A percentile compares a stretch with the other conserved stretches of the same genome.
Conservation (phyloP, 2,329 filamentous ascomycete genomes). For the Colletotrichum musicola region DNA sequence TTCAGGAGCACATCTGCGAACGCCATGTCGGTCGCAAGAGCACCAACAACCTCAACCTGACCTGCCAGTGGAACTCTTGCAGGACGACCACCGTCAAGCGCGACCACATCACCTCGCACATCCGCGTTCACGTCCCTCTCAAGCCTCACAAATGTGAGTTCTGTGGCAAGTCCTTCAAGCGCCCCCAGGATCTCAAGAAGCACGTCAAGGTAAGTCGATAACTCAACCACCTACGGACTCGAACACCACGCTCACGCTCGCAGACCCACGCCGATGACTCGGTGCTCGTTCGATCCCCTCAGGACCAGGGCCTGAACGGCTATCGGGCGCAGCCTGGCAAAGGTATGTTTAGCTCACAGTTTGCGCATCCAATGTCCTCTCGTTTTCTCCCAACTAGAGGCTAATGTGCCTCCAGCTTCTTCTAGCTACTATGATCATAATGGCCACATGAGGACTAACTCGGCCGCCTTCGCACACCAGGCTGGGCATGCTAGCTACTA, state of each 20-base stretch:
- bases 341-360: conserved; percentile 56
- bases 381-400: conserved; percentile 50
- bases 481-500: conserved; percentile 71
- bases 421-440: conserved; percentile 75
- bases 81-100: conserved; percentile 98
- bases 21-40: conserved; percentile 98
- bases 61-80: conserved; percentile 97
- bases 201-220: conserved; percentile 80
- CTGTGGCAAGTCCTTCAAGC: conserved; percentile 99
- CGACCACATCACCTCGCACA: conserved; percentile 99
- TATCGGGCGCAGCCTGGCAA: conserved; percentile 68
- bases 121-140: conserved; percentile 96
- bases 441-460: conserved; percentile 71
- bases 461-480: conserved; percentile 68
- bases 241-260: conserved; percentile 41
- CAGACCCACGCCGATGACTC: conserved; percentile 95
- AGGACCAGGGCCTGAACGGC: conserved; percentile 65
- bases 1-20: conserved; percentile 96
- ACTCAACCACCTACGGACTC: neutral
- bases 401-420: conserved; percentile 62
- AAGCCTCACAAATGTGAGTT: conserved; percentile 99
- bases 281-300: conserved; percentile 70
- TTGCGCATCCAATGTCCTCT: conserved; percentile 41
- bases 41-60: conserved; percentile 98
- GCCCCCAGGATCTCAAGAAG: conserved; percentile 98